Conservation (phyloP, 805 yeast species). For the Clavispora asparagi region DNA sequence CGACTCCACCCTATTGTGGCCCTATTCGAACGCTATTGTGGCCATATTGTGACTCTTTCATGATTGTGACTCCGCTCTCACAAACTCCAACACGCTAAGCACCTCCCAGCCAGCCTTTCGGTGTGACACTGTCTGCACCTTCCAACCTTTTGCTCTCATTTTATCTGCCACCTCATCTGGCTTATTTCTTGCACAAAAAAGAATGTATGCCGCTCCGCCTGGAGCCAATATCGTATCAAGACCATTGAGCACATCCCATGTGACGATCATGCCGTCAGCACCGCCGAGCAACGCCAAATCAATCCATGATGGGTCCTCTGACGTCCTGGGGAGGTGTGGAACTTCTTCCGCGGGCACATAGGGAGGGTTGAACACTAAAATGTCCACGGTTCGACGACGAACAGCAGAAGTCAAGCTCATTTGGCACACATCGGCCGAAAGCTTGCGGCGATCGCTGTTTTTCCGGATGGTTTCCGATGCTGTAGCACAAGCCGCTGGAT, state of each 20-base stretch:
- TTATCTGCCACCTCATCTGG: conserved; percentile 54
- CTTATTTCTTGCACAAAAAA: conserved; percentile 87
- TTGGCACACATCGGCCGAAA: conserved; percentile 34
- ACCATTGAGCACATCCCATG: conserved; percentile 54
- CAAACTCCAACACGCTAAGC: conserved; percentile 65
- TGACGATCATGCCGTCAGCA: conserved; percentile 81
- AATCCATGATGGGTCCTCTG: conserved; percentile 61
- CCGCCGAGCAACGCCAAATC: conserved; percentile 93
- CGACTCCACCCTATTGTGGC: too few species aligned
- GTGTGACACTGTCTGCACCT: conserved; percentile 44
- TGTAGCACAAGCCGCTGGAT: conserved; percentile 66
- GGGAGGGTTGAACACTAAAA: conserved; percentile 90
- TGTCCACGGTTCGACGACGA: conserved; percentile 47
- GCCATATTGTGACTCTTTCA: too few species aligned
- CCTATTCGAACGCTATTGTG: too few species aligned
- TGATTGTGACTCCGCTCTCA: not conserved
- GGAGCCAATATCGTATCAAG: conserved; percentile 50
- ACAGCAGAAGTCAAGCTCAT: conserved; percentile 54
- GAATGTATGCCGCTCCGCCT: conserved; percentile 74
- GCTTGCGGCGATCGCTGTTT: conserved; percentile 13
- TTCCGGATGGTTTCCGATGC: conserved; percentile 17
- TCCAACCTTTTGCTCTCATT: conserved; percentile 53
- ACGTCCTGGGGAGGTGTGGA: conserved; percentile 50
- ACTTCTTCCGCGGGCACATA: conserved; percentile 85
- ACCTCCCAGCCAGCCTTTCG: conserved; percentile 97